These are phyloP conservation scores for Ceratocystis colombiana DNA, from an alignment of 2,329 filamentous ascomycete genomes.

Conservation along the genomic window DNA sequence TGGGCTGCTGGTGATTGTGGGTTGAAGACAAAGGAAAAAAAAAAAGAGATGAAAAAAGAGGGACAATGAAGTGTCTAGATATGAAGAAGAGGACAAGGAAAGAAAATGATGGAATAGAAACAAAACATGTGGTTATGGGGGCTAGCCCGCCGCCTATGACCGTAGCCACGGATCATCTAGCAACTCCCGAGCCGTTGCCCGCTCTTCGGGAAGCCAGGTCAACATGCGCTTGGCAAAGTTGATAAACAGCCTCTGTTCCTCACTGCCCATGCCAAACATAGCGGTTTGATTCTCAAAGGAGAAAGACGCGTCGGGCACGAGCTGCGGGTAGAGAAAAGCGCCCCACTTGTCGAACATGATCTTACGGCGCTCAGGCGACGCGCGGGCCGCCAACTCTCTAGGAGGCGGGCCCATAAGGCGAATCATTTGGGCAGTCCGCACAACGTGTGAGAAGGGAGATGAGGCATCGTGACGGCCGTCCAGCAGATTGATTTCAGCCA, in stretches of 20 bases:
- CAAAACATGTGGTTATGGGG: background rate
- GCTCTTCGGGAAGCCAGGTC: constrained; percentile 30
- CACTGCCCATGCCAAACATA: constrained; percentile 24
- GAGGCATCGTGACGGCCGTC: constrained; percentile 25
- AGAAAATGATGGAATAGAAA: background rate
- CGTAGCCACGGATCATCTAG: constrained; percentile 31
- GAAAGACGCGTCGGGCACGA: constrained; percentile 22
- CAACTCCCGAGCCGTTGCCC: constrained; percentile 30
- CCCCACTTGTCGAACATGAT: constrained; percentile 24
- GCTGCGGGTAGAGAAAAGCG: constrained; percentile 18
- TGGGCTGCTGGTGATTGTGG: background rate
- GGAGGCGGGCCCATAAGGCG: constrained; percentile 30
- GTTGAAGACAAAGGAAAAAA: background rate
- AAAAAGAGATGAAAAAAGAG: background rate
- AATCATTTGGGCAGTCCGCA: constrained; percentile 31
- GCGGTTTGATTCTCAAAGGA: constrained; percentile 22
- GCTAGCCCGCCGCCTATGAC: constrained; percentile 1
- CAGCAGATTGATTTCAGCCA: constrained; percentile 30
- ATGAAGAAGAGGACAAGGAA: background rate
- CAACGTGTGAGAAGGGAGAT: constrained; percentile 28
- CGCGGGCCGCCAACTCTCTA: constrained; percentile 28
- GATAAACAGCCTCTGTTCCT: constrained; percentile 29
- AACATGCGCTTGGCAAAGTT: constrained; percentile 31
- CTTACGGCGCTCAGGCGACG: constrained; percentile 21
- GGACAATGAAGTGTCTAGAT: background rate